These are phyloP conservation scores for Myotisia sp. DNA, from an alignment of 2,329 filamentous ascomycete genomes.

Conservation along the genomic window DNA sequence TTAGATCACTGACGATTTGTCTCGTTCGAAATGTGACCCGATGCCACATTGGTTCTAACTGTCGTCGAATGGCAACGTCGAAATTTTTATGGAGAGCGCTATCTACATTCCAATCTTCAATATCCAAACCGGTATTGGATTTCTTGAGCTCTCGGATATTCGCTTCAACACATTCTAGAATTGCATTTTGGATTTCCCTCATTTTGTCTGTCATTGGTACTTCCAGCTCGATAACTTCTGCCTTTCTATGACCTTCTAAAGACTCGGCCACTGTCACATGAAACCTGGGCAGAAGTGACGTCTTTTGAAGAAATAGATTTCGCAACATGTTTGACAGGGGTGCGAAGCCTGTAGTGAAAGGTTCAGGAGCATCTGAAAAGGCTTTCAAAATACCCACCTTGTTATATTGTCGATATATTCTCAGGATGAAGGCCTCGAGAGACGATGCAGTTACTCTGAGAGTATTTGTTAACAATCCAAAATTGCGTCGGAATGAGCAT, in stretches of 20 bases:
- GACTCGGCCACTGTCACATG: constrained; percentile 81
- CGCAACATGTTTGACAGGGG: constrained; percentile 82
- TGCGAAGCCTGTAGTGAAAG: constrained; percentile 75
- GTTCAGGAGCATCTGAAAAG: constrained; percentile 85
- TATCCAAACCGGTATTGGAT: constrained; percentile 73
- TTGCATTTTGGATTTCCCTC: constrained; percentile 82
- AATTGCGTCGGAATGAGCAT: not conserved
- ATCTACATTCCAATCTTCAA: constrained; percentile 94
- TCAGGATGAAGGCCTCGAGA: constrained; percentile 83
- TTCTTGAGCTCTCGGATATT: constrained; percentile 91
- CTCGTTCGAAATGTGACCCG: constrained; percentile 87
- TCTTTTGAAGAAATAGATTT: constrained; percentile 78
- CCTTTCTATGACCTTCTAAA: constrained; percentile 79
- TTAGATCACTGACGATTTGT: constrained; percentile 83
- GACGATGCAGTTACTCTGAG: constrained; percentile 64
- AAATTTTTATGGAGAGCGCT: constrained; percentile 87
- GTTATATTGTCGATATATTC: constrained; percentile 89
- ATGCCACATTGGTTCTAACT: constrained; percentile 95
- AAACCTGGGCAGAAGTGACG: constrained; percentile 83
- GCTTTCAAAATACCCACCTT: constrained; percentile 89
- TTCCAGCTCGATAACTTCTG: constrained; percentile 93
- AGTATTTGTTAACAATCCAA: constrained; percentile 6
- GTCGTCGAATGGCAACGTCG: constrained; percentile 71
- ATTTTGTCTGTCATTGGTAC: constrained; percentile 92
- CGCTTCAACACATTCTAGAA: constrained; percentile 90